A percentile compares a stretch with the other conserved stretches of the same genome.
These are phyloP conservation scores for Rhodotorula taiwanensis DNA, from an alignment of 768 basidiomycete species.

Conservation along the genomic window DNA sequence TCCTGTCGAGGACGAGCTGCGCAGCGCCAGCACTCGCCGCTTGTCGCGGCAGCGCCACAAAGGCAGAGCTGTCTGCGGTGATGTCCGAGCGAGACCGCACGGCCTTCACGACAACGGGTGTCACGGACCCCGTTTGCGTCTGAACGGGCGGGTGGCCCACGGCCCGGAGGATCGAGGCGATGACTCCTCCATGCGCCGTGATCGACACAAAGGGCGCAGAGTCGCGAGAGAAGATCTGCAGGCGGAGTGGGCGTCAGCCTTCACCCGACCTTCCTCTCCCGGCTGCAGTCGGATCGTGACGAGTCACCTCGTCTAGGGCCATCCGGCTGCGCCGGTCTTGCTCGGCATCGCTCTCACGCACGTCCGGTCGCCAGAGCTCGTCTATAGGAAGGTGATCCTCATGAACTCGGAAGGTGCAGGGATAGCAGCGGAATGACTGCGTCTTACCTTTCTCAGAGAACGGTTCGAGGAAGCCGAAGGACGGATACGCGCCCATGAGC, in stretches of 20 bases:
- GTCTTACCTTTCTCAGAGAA: conserved; percentile 35
- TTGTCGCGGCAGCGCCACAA: no score
- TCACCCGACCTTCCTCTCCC: no score
- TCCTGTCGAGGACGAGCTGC: no score
- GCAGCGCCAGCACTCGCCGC: no score
- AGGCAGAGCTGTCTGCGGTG: no score
- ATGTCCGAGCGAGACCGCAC: no score
- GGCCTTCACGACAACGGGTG: conserved; percentile 41
- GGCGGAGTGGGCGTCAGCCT: background rate
- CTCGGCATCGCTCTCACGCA: conserved; percentile 22
- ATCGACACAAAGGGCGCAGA: conserved; percentile 37
- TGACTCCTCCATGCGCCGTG: conserved; percentile 41
- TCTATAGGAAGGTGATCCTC: conserved; percentile 19
- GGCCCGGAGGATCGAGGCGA: conserved; percentile 36
- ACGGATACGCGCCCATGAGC: conserved; percentile 30
- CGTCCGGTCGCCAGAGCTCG: conserved; percentile 35
- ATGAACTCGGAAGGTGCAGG: background rate
- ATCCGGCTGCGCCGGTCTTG: background rate
- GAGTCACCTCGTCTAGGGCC: background rate
- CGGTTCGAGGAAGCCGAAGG: conserved; percentile 36
- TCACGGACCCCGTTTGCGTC: conserved; percentile 35
- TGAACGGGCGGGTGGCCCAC: conserved; percentile 34
- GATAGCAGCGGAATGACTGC: background rate
- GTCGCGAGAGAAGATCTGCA: conserved; percentile 39
- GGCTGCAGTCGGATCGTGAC: background rate